Base-by-base conservation (phyloP, 345 rosid genomes). In the Citropsis articulata region DNA sequence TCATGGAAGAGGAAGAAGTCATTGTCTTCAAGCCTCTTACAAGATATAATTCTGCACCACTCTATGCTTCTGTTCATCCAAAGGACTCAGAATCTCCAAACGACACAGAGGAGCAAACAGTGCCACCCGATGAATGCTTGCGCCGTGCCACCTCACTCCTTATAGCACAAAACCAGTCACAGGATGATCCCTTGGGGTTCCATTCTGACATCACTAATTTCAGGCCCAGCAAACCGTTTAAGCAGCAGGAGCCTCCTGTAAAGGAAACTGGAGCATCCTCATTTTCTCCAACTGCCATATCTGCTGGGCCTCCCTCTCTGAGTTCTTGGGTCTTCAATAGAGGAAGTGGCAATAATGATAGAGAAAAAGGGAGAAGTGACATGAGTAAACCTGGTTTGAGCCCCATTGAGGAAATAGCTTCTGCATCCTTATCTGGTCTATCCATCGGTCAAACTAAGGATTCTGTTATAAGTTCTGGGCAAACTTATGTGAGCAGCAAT, bases 1-100 rank as follows among this genome's bases (percentile, higher is more conserved):
- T 85, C 38, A n/a, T 74, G 59, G 99, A 95, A 73, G 99, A 95
- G 78, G 97, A 95, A 82, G 98, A 93, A 85, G 95, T 93, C 81
- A 95, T 95, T 84, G 96, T 95, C 73, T 93, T 95, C 86, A 90
- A 92, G 88, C 99, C 99, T 71, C 95, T 93, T 56, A 82, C 89
- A 64, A 88, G 98, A 78, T 84, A 89, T 85, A 93, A 92, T 66
- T 95, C 99, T 35, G 98, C 92, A 75, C 99, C 99, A 4, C 81
- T 88, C 72, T 79, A 77, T 82, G 82, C 79, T 53, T 81, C 78
- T 72, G 71, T 75, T 56, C 77, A 65, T 22, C 55, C 70, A 35
- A 82, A 79, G 70, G 82, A 70, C 70, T 80, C 79, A 63, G 66
- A 73, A 62, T 80, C 85, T 78, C 76, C 73, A 56, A 88, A 79